Evolutionary conservation across 192 early-diverging fungal genomes (phyloP), one percentile per base, ranked within the genome.

Genomic region (Coemansia sp.): DNA sequence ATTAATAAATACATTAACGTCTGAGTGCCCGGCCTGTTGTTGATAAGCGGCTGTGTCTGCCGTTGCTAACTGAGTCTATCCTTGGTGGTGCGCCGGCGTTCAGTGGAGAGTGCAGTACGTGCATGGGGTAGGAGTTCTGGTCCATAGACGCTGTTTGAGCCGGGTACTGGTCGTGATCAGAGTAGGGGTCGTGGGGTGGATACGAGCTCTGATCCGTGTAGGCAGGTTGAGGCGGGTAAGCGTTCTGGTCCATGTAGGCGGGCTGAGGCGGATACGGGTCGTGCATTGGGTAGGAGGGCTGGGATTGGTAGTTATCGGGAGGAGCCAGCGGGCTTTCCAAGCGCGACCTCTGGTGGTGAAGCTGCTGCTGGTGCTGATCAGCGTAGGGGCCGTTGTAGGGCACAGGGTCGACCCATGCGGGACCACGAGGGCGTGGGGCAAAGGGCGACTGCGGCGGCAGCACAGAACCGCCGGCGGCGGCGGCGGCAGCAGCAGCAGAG

Each of bases 401-500:
- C 9, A 34, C 12, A 2, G 67, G 65, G 29, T 80, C 65, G 4
- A 74, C 73, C 77, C 77, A 80, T 41, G 57, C 60, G 45, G 34
- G 55, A 9, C n/a, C 41, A 15, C 29, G 67, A 4, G 7, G 46
- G 5, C 19, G 60, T 17, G 21, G 48, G 2, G 29, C 44, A 29
- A 41, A 51, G 32, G 61, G 25, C 59, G 17, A 44, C 67, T 62
- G 62, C 63, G 62, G 36, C 62, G 63, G 62, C 53, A 32, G 4
- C 48, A 63, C 19, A 9, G 36, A 3, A 5, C 21, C 46, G 27
- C 27, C 0, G 27, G n/a, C n/a, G n/a, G 62, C 62, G 62, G 36
- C 62, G 63, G 62, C 53, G n/a, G 14, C 48, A 41, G 60, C 46
- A 48, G 19, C 15, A 27, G 10, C 62, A 12, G 27, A 19, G 2